Conservation (phyloP, 352 stramenopile species). For the Phytopythium helicoides region DNA sequence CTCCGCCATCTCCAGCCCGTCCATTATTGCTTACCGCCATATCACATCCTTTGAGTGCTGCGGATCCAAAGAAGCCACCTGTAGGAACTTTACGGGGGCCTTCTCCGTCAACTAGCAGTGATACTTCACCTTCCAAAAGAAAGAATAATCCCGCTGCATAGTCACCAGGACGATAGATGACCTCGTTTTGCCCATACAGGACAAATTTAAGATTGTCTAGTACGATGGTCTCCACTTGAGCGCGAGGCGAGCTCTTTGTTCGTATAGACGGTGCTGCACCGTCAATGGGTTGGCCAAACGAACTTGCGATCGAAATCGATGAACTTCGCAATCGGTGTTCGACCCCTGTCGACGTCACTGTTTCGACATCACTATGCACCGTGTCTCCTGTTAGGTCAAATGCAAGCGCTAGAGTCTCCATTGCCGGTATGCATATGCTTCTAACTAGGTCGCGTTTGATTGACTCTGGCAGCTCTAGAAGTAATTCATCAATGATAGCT, state of each 20-base stretch:
- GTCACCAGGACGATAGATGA: conserved; percentile 54
- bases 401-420: conserved; percentile 42
- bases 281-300: too few species aligned
- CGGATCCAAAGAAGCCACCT: conserved; percentile 48
- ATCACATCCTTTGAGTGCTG: conserved; percentile 19
- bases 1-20: background rate
- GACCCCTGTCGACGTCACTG: too few species aligned
- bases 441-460: conserved; percentile 59
- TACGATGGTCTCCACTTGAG: conserved; percentile 43
- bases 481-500: conserved; percentile 55
- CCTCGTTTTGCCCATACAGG: conserved; percentile 55
- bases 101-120: conserved; percentile 18
- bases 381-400: conserved; percentile 9
- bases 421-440: conserved; percentile 50
- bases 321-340: background rate
- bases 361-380: background rate
- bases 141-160: conserved; percentile 52
- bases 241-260: conserved; percentile 11
- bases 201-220: conserved; percentile 58
- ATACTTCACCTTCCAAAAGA: conserved; percentile 45
- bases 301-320: too few species aligned
- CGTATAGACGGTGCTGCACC: too few species aligned
- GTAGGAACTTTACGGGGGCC: conserved; percentile 28
- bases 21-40: background rate
- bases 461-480: conserved; percentile 44